Percentiles rank a stretch among this genome's conserved stretches.
These are phyloP conservation scores for Quercus berberidifolia DNA, from an alignment of 306 rosid species.

Conservation along the genomic window DNA sequence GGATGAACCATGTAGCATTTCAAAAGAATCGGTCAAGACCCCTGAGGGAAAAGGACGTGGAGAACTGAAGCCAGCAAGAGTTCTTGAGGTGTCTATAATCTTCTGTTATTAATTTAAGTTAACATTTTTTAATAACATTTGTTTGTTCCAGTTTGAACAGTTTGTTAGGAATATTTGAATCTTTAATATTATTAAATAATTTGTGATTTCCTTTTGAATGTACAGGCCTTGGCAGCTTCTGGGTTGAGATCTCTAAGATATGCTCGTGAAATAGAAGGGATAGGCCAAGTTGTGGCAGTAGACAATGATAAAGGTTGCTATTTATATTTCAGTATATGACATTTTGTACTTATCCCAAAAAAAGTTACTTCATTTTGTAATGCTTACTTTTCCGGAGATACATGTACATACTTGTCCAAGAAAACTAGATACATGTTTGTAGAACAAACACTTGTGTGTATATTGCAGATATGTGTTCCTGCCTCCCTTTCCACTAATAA, in stretches of 20 bases:
- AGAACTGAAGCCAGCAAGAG: slow-evolving; percentile 70
- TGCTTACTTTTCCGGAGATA: slow-evolving; percentile 1
- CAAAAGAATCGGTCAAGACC: slow-evolving; percentile 38
- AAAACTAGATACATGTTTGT: background rate
- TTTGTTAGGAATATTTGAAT: background rate
- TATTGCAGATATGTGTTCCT: background rate
- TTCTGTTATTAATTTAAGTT: background rate
- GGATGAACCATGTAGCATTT: slow-evolving; percentile 42
- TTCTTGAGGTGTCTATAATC: slow-evolving; percentile 71
- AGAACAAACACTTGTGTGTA: background rate
- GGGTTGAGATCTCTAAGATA: slow-evolving; percentile 96
- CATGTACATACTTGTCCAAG: background rate
- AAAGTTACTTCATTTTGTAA: background rate
- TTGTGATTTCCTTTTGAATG: slow-evolving; percentile 13
- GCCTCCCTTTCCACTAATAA: background rate
- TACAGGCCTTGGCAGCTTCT: slow-evolving; percentile 93
- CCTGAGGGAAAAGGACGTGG: slow-evolving; percentile 53
- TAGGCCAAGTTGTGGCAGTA: slow-evolving; percentile 92
- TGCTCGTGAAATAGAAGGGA: slow-evolving; percentile 88
- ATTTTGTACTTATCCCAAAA: background rate
- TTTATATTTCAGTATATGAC: background rate
- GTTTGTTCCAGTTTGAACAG: background rate
- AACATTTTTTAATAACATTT: background rate
- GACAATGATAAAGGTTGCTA: slow-evolving; percentile 85
- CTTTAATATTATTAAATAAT: background rate